A percentile compares a stretch with the other conserved stretches of the same genome.
These are phyloP conservation scores for Ceratobasidium sp. DNA, from an alignment of 1,284 basidiomycete genomes.

Conservation along the genomic window DNA sequence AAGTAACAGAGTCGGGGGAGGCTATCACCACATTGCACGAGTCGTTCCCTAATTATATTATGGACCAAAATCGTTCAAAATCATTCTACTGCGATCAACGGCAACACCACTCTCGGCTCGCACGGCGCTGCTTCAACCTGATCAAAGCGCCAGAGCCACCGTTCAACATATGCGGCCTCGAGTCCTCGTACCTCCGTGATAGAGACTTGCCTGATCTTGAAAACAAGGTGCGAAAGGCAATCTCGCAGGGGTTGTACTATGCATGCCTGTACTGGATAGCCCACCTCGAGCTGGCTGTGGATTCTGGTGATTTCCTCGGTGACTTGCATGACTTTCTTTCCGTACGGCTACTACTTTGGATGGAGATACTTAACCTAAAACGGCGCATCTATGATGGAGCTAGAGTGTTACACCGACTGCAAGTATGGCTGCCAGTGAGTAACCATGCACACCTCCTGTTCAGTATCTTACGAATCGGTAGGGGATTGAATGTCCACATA, in stretches of 20 bases:
- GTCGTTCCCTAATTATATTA: constrained; percentile 14
- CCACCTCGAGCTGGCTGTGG: background rate
- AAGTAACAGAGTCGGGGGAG: background rate
- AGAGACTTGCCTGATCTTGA: background rate
- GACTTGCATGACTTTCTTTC: background rate
- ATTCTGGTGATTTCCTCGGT: background rate
- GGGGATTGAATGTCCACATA: background rate
- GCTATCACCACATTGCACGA: background rate
- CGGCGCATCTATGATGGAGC: background rate
- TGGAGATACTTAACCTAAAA: background rate
- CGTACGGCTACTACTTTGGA: background rate
- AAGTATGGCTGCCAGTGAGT: background rate
- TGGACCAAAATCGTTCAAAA: background rate
- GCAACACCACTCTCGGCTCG: background rate
- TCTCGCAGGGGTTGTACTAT: background rate
- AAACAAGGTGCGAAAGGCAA: background rate
- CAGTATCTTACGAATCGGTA: background rate
- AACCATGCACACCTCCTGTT: background rate
- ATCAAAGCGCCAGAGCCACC: background rate
- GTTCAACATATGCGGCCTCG: background rate
- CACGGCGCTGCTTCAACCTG: constrained; percentile 5
- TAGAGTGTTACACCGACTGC: background rate
- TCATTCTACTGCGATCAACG: background rate
- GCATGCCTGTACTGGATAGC: background rate
- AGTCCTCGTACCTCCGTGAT: background rate